Evolutionary conservation across 202 grass and related monocot species (phyloP), one percentile per base, ranked within the genome.

Genomic region (Schoenoplectus triqueter): DNA sequence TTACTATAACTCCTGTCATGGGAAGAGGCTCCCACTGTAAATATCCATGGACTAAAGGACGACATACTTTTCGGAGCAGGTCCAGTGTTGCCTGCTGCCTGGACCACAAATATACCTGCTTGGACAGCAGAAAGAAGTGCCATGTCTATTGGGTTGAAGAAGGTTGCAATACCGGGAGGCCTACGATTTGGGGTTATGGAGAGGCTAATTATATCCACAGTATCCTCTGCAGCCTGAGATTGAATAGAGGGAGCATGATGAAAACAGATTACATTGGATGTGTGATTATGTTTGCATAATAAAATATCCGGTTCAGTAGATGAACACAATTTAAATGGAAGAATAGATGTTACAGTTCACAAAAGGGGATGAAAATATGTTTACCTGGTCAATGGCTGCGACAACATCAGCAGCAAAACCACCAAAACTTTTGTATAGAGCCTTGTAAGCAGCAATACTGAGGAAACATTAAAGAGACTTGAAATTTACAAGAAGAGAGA

Each of bases 361-460:
- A 10, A 20, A 82, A 65, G 45, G 17, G n/a, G 4, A 80, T 22
- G 46, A 66, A 61, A 66, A 66, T 44, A 64, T 66, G 66, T 6
- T 86, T 88, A 95, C 96, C 93, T 99, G 96, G 83, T 99, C 96
- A 74, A 99, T 99, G 67, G 96, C 96, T 84, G 96, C 93, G 10
- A 99, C 96, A 84, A 99, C 93, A 92, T 99, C 96, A 85, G 96
- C 96, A 92, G 96, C 93, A 91, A 99, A 99, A 82, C 96, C 96
- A 51, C 96, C 96, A 64, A 99, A 99, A 83, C 96, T 92, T 94
- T 94, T 99, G 82, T 95, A 99, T 56, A 99, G 90, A 86, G 96
- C 96, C 91, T 99, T 99, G 88, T 99, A 99, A 82, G 95, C 91
- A 88, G 96, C 93, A 85, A 99, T 88, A 82, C 96, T 99, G 86